phyloP scores from a whole-genome alignment of 306 rosid species.

The Ormosia semicastrata region DNA sequence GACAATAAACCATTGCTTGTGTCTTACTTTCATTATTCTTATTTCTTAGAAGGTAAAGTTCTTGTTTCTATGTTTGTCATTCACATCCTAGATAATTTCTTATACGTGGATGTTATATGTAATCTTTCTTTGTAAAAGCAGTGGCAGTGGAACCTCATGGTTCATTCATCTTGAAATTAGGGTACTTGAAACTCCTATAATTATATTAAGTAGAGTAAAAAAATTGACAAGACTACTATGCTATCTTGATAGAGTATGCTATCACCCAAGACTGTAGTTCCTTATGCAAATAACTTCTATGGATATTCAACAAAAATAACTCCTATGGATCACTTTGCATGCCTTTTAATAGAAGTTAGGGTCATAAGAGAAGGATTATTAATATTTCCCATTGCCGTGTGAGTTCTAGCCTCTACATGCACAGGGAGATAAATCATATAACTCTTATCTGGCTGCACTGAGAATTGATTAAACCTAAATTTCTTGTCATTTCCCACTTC shows the following conservation, averaged over 20 bases:
- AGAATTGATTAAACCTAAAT: not conserved
- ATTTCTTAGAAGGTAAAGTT: constrained; percentile 46
- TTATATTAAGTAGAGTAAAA: not conserved
- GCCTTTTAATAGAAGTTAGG: constrained; percentile 11
- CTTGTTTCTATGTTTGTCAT: constrained; percentile 23
- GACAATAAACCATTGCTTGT: constrained; percentile 21
- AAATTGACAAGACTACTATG: constrained; percentile 20
- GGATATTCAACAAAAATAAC: not conserved
- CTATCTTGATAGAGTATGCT: constrained; percentile 3
- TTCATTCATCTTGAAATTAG: constrained; percentile 7
- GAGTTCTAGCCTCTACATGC: constrained; percentile 14
- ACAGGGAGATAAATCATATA: not conserved
- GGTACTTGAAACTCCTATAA: not conserved
- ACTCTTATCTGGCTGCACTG: constrained; percentile 7
- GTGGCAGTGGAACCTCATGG: constrained; percentile 4
- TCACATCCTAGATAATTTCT: constrained; percentile 4
- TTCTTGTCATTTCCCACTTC: constrained; percentile 9
- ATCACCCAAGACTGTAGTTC: not conserved
- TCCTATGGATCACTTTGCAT: constrained; percentile 18
- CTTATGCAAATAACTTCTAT: constrained; percentile 14
- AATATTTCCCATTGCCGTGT: constrained; percentile 16
- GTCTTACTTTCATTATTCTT: constrained; percentile 14
- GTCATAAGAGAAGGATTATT: not conserved
- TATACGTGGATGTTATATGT: not conserved
- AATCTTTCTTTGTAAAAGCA: constrained; percentile 21